phyloP scores from a whole-genome alignment of 306 rosid genomes.

The Dicorynia guianensis region DNA sequence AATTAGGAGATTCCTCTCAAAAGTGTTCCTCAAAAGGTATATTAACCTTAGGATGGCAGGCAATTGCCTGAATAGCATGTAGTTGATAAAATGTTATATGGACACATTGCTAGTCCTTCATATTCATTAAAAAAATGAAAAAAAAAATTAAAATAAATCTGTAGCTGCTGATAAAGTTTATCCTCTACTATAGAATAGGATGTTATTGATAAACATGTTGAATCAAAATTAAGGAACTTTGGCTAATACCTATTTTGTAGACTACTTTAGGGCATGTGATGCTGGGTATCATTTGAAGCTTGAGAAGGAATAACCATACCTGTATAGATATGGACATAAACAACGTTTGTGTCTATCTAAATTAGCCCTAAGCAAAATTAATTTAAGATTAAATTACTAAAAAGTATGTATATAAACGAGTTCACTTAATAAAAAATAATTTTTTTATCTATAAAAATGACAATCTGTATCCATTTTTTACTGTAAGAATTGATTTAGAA shows the following conservation, averaged over 20 bases:
- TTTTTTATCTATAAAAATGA: too few relatives aligned
- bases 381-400: too few relatives aligned
- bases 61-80: background rate
- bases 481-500: too few relatives aligned
- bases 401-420: too few relatives aligned
- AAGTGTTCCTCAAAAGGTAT: background rate
- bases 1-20: conserved; percentile 20
- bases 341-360: too few relatives aligned
- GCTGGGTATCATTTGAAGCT: conserved; percentile 4
- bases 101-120: background rate
- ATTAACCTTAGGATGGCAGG: background rate
- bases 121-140: background rate
- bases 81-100: background rate
- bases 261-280: conserved; percentile 39
- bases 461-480: too few relatives aligned
- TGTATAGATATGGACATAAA: background rate
- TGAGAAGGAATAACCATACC: background rate
- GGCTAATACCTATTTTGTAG: conserved; percentile 32
- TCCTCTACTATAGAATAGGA: background rate
- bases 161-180: conserved; percentile 11
- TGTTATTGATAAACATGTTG: background rate
- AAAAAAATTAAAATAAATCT: conserved; percentile 18
- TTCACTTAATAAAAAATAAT: too few relatives aligned
- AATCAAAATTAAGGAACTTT: conserved; percentile 21
- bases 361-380: too few relatives aligned